Conservation (phyloP, 306 rosid species). For the Amphicarpaea edgeworthii region DNA sequence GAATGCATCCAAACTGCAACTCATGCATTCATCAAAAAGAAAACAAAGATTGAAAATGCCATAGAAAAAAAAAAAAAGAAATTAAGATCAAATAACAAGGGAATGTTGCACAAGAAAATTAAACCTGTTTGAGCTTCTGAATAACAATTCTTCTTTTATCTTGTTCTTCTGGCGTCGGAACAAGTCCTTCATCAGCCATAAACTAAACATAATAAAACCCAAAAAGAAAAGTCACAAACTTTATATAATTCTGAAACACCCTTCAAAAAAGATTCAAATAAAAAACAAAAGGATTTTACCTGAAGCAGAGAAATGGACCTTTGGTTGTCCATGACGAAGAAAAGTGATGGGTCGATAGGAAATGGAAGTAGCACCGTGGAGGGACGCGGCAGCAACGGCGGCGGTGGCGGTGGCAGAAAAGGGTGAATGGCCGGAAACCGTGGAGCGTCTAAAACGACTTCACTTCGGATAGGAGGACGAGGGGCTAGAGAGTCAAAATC, state of each 20-base stretch:
- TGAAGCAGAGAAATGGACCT: too few relatives aligned
- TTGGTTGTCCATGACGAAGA: too few relatives aligned
- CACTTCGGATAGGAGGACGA: too few relatives aligned
- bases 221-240: slow-evolving; percentile 9
- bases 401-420: too few relatives aligned
- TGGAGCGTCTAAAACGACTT: too few relatives aligned
- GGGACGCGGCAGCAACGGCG: too few relatives aligned
- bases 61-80: too few relatives aligned
- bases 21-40: slow-evolving; percentile 11
- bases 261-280: neutral
- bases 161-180: slow-evolving; percentile 50
- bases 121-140: slow-evolving; percentile 56
- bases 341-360: too few relatives aligned
- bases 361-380: too few relatives aligned
- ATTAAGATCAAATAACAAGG: neutral
- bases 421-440: too few relatives aligned
- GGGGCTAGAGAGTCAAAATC: too few relatives aligned
- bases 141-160: slow-evolving; percentile 46
- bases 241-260: neutral
- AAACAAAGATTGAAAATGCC: slow-evolving; percentile 2
- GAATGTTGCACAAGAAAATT: slow-evolving; percentile 39
- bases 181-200: slow-evolving; percentile 52
- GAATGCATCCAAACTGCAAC: neutral
- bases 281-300: too few relatives aligned
- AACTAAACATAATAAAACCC: slow-evolving; percentile 40